Evolutionary conservation across 2,329 filamentous ascomycete species (phyloP).

Genomic region (Colletotrichum sp.): DNA sequence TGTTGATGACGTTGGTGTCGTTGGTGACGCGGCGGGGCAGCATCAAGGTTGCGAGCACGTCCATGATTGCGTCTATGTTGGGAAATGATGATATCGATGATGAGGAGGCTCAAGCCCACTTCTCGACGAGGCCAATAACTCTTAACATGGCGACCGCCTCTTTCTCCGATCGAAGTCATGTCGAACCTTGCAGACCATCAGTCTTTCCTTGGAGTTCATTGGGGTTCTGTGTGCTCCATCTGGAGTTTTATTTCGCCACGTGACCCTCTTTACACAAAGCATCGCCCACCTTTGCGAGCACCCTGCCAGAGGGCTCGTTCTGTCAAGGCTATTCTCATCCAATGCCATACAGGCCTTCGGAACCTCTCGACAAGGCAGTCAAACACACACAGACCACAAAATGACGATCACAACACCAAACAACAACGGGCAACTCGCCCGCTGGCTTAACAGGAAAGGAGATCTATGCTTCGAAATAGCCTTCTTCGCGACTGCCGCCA

Average conservation of each 20-base stretch:
- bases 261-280: background rate
- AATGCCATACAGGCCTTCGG: background rate
- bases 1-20: background rate
- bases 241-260: background rate
- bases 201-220: fast-evolving
- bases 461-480: background rate
- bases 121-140: background rate
- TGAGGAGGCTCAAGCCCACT: background rate
- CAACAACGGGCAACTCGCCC: background rate
- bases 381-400: background rate
- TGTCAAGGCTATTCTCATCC: background rate
- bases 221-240: background rate
- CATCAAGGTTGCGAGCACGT: background rate
- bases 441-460: background rate
- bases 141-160: background rate
- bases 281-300: background rate
- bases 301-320: fast-evolving
- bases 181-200: background rate
- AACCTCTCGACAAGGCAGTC: background rate
- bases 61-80: background rate
- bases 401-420: background rate
- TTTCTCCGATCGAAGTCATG: background rate
- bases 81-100: background rate
- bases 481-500: background rate
- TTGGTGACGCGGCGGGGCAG: background rate